Percentiles rank a stretch among this genome's conserved stretches.
Evolutionary conservation across 2,329 filamentous ascomycete genomes (phyloP).

Genomic region (Purpureocillium takamizusanense): DNA sequence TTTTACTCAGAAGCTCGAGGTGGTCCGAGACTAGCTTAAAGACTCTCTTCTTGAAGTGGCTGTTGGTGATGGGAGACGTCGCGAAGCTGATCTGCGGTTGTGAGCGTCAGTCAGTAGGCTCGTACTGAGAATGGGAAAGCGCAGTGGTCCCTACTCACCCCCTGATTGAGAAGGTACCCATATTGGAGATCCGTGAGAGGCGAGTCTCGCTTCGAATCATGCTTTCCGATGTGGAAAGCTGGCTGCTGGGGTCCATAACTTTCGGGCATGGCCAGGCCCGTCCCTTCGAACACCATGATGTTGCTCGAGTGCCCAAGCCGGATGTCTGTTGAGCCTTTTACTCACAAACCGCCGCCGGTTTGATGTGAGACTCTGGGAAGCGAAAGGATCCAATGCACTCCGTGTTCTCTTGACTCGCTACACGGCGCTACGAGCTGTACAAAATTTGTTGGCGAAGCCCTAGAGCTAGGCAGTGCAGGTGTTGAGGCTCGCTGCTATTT

Average conservation of each 20-base stretch:
- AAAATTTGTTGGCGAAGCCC: too few relatives aligned
- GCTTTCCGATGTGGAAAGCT: conserved; percentile 62
- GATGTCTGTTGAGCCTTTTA: background rate
- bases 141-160: conserved; percentile 40
- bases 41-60: conserved; percentile 61
- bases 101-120: background rate
- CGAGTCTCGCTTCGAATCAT: conserved; percentile 54
- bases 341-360: background rate
- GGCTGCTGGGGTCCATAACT: conserved; percentile 23
- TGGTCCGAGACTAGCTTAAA: conserved; percentile 51
- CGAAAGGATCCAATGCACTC: too few relatives aligned
- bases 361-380: too few relatives aligned
- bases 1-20: conserved; percentile 34
- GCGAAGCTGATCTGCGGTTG: conserved; percentile 62
- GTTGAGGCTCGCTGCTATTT: background rate
- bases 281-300: conserved; percentile 14
- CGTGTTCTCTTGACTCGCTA: too few relatives aligned
- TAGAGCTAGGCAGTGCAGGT: too few relatives aligned
- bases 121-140: background rate
- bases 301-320: too few relatives aligned
- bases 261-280: conserved; percentile 15
- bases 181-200: conserved; percentile 57
- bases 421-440: too few relatives aligned
- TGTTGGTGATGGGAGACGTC: conserved; percentile 69
- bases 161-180: conserved; percentile 56